Evolutionary conservation across 495 filamentous ascomycete genomes (phyloP), one percentile per base, ranked within the genome.

Genomic region (Evansstolkia leycettana): DNA sequence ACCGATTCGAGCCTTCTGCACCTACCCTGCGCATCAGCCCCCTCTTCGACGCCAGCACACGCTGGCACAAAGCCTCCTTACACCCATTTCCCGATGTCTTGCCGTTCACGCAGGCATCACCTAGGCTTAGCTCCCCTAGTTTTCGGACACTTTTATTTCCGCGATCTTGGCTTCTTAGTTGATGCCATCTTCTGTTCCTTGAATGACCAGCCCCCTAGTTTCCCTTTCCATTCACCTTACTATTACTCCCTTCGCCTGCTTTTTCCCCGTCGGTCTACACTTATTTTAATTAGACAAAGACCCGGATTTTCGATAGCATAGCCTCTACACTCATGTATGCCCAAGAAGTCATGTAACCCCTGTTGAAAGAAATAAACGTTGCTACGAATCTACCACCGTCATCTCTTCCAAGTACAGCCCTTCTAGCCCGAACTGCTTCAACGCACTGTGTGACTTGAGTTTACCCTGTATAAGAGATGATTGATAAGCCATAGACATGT

Each of bases 321-420:
- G 40, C 47, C 45, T 20, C 33, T 38, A 43, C 35, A 28, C 15
- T 64, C 61, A 67, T 67, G 63, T 67, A 67, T 62, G 60, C 61
- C 63, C 50, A 49, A 62, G 52, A 60, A 62, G 46, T 67, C 58
- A 67, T 67, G 63, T 67, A 67, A 47, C 46, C 54, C 52, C 19
- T 25, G 16, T 42, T 42, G 35, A 40, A 52, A 51, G 47, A 53
- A 50, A 58, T 47, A 48, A 42, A 29, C 50, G 49, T 49, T 51
- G 49, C 46, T 48, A 63, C 53, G 54, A 63, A 62, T 37, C 41
- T 48, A 34, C 46, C 42, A 29, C 40, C 30, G 30, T 33, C 40
- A 20, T 38, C 18, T 33, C 32, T 44, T 39, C 34, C 33, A 50
- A 52, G 55, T 61, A 58, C 57, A 54, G 43, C 53, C 20, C 20